These are phyloP conservation scores for Cladochytrium tenue DNA, from an alignment of 371 early-diverging fungal genomes.

Conservation along the genomic window DNA sequence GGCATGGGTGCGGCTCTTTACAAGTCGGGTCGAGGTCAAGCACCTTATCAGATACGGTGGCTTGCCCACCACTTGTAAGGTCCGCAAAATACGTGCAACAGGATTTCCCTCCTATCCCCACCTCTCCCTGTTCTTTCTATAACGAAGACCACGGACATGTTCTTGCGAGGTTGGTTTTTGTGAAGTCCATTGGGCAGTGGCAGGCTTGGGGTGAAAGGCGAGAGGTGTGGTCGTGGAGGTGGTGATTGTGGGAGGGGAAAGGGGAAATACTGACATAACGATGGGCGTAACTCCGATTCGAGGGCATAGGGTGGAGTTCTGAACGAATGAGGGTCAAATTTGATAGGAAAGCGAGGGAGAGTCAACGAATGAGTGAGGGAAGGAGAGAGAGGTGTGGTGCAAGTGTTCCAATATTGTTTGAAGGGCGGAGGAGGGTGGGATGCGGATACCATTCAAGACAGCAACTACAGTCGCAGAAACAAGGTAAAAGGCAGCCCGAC, in stretches of 20 bases:
- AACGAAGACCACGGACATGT: neutral
- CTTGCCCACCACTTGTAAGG: neutral
- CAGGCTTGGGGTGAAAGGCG: neutral
- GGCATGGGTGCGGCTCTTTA: neutral
- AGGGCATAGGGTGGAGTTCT: too few species aligned
- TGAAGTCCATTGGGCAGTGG: neutral
- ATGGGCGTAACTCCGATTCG: too few species aligned
- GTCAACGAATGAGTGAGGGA: neutral
- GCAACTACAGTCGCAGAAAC: too few species aligned
- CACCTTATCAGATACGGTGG: too few species aligned
- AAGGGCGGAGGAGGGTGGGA: neutral
- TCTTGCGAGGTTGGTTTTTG: neutral
- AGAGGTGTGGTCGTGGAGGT: neutral
- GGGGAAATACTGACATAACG: neutral
- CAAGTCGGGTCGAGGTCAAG: neutral
- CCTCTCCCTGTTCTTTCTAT: neutral
- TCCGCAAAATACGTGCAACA: neutral
- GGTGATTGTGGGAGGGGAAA: neutral
- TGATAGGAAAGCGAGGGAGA: neutral
- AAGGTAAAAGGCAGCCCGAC: neutral
- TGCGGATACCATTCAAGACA: neutral
- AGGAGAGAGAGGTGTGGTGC: neutral
- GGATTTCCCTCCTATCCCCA: neutral
- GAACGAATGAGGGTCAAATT: too few species aligned
- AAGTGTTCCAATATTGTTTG: neutral